Percentiles rank a stretch among this genome's conserved stretches.
phyloP scores from a whole-genome alignment of 2,329 filamentous ascomycete genomes.

The Bertia moriformis region DNA sequence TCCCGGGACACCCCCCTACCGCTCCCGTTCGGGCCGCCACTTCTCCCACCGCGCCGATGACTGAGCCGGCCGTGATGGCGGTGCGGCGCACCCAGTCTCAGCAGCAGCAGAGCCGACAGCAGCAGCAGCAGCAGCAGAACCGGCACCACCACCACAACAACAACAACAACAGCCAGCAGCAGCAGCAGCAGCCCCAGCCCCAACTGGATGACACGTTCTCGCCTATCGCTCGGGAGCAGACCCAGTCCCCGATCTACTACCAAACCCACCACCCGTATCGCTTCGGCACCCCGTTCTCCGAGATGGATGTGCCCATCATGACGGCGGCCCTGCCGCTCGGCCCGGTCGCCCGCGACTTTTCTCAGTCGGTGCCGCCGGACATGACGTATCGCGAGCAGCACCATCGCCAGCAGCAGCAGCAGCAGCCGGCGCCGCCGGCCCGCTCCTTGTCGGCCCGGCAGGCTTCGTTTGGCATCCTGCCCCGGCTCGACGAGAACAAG shows the following conservation, averaged over 20 bases:
- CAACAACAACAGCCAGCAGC: neutral
- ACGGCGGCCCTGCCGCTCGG: neutral
- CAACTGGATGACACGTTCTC: neutral
- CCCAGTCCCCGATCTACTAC: too few relatives aligned
- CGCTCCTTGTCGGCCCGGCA: too few relatives aligned
- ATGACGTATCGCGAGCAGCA: neutral
- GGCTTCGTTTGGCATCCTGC: slow-evolving; percentile 4
- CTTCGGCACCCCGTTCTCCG: neutral
- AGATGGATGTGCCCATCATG: neutral
- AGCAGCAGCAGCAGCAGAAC: slow-evolving; percentile 4
- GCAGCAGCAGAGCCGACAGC: neutral
- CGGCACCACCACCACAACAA: slow-evolving; percentile 3
- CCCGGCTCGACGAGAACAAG: slow-evolving; percentile 1
- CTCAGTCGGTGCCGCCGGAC: slow-evolving; percentile 1
- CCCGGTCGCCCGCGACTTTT: neutral
- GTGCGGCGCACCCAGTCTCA: slow-evolving; percentile 1
- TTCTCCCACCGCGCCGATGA: slow-evolving; percentile 1
- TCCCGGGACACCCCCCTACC: slow-evolving; percentile 30
- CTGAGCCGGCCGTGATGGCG: slow-evolving; percentile 7
- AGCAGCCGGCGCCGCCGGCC: neutral
- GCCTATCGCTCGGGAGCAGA: too few relatives aligned
- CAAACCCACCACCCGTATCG: neutral
- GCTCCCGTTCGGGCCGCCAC: slow-evolving; percentile 12
- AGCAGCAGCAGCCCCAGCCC: neutral
- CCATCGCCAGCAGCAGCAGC: neutral